phyloP scores from a whole-genome alignment of 1,284 basidiomycete genomes.

The Fistulinella cinereoalba region DNA sequence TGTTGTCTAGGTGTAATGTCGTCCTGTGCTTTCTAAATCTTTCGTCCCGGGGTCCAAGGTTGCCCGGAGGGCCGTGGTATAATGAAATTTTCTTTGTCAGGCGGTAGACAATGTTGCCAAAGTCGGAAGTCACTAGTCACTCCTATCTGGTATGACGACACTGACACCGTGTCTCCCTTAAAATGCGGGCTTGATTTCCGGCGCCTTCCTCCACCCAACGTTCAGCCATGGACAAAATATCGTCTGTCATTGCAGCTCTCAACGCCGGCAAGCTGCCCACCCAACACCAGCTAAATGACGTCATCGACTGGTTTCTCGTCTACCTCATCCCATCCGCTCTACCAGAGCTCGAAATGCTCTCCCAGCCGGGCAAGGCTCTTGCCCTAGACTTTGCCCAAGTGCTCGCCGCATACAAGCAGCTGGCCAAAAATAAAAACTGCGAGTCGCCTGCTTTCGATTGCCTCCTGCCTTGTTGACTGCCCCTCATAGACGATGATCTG shows the following conservation, averaged over 20 bases:
- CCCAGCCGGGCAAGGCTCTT: slow-evolving; percentile 49
- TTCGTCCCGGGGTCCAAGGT: too few relatives aligned
- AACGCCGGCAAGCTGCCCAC: slow-evolving; percentile 63
- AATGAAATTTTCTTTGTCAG: slow-evolving; percentile 4
- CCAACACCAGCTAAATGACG: slow-evolving; percentile 49
- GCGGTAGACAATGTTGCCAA: slow-evolving; percentile 12
- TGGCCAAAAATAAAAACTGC: slow-evolving; percentile 58
- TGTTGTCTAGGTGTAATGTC: too few relatives aligned
- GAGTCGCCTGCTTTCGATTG: slow-evolving; percentile 3
- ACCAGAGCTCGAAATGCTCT: slow-evolving; percentile 43
- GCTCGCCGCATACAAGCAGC: slow-evolving; percentile 50
- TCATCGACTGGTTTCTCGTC: slow-evolving; percentile 50
- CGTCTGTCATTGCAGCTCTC: slow-evolving; percentile 59
- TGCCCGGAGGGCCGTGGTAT: too few relatives aligned
- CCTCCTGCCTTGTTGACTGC: background rate
- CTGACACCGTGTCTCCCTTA: background rate
- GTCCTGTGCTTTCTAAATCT: too few relatives aligned
- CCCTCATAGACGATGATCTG: slow-evolving; percentile 50
- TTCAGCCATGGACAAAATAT: slow-evolving; percentile 51
- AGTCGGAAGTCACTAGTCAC: slow-evolving; percentile 12
- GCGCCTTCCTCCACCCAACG: background rate
- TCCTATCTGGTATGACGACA: slow-evolving; percentile 21
- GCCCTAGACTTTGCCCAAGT: slow-evolving; percentile 47
- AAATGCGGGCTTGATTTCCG: background rate
- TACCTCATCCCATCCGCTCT: slow-evolving; percentile 44